These are phyloP conservation scores for Strobilomyces dryophilus DNA, from an alignment of 768 basidiomycete species.

Conservation along the genomic window DNA sequence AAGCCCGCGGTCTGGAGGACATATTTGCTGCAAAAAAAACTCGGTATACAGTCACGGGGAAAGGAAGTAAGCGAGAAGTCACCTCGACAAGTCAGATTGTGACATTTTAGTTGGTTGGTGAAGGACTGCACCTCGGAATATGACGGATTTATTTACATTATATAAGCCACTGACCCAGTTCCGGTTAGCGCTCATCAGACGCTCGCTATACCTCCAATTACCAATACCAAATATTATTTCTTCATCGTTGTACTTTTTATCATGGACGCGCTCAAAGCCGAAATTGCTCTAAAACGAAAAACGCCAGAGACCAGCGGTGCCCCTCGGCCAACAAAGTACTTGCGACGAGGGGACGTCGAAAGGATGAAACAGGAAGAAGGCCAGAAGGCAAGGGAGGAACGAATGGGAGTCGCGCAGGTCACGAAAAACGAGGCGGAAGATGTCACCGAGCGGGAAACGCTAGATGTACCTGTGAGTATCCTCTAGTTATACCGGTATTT, in stretches of 20 bases:
- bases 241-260: neutral
- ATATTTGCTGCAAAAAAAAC: conserved; percentile 63
- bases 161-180: conserved; percentile 11
- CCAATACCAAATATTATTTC: neutral
- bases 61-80: conserved; percentile 2
- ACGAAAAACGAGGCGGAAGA: conserved; percentile 13
- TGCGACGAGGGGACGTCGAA: conserved; percentile 89
- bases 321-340: conserved; percentile 74
- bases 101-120: conserved; percentile 55
- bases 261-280: conserved; percentile 91
- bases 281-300: conserved; percentile 87
- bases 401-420: conserved; percentile 32
- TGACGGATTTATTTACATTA: conserved; percentile 34
- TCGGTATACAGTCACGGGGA: conserved; percentile 10
- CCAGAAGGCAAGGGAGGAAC: conserved; percentile 28
- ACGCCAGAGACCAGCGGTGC: conserved; percentile 46
- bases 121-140: conserved; percentile 28
- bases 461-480: conserved; percentile 42
- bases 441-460: conserved; percentile 23
- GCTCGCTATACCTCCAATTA: neutral
- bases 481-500: conserved; percentile 21
- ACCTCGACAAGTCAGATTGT: conserved; percentile 57
- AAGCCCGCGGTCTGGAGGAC: conserved; percentile 94
- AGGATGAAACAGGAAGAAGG: conserved; percentile 50
- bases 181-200: neutral